phyloP scores from a whole-genome alignment of 371 early-diverging fungal genomes.

The Lichtheimia hyalospora region DNA sequence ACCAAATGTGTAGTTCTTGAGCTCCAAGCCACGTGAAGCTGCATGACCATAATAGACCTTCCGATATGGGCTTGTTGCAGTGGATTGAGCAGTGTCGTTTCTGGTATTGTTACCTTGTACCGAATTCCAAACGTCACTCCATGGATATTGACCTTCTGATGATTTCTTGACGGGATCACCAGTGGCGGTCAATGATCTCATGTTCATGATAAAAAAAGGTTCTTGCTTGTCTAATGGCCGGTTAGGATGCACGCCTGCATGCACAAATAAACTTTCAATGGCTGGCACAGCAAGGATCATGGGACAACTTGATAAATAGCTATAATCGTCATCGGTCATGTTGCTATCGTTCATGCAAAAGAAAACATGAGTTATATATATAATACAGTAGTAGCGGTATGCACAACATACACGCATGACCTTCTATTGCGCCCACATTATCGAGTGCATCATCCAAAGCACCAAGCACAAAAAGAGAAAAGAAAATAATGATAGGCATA shows the following conservation, averaged over 20 bases:
- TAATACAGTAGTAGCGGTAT: no score
- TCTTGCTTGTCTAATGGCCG: slow-evolving; percentile 25
- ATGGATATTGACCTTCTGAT: slow-evolving; percentile 17
- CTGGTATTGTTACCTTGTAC: slow-evolving; percentile 13
- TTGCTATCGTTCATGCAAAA: slow-evolving; percentile 19
- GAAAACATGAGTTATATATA: not conserved
- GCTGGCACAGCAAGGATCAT: slow-evolving; percentile 57
- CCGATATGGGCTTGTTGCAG: slow-evolving; percentile 9
- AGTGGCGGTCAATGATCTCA: slow-evolving; percentile 52
- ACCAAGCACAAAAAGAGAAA: no score
- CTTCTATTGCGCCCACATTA: not conserved
- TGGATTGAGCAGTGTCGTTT: not conserved
- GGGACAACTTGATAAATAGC: slow-evolving; percentile 62
- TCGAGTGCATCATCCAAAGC: not conserved
- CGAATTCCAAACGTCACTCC: slow-evolving; percentile 48
- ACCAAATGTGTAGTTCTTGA: slow-evolving; percentile 57
- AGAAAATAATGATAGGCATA: slow-evolving; percentile 12
- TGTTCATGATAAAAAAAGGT: slow-evolving; percentile 61
- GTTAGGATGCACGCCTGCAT: slow-evolving; percentile 67
- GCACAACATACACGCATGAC: not conserved
- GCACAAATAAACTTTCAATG: slow-evolving; percentile 59
- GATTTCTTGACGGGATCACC: slow-evolving; percentile 26
- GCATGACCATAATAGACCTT: slow-evolving; percentile 72
- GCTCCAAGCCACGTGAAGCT: slow-evolving; percentile 58
- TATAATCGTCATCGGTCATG: slow-evolving; percentile 51